Conservation (phyloP, 306 rosid species). For the Quercus bicolor region DNA sequence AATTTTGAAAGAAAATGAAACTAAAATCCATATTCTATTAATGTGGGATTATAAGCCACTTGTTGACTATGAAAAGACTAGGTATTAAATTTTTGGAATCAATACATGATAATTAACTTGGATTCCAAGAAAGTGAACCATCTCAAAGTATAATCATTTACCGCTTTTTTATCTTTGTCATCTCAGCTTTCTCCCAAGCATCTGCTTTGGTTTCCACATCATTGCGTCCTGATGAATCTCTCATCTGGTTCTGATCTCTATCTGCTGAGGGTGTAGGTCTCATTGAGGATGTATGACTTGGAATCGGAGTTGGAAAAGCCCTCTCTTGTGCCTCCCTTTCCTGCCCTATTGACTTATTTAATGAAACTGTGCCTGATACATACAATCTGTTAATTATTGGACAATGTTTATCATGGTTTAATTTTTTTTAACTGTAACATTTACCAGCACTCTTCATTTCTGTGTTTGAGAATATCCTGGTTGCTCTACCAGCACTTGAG, state of each 20-base stretch:
- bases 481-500: constrained; percentile 24
- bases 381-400: constrained; percentile 15
- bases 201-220: constrained; percentile 33
- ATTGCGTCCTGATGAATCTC: constrained; percentile 2
- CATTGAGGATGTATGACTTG: constrained; percentile 26
- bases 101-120: no score
- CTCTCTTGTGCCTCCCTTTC: constrained; percentile 28
- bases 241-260: constrained; percentile 23
- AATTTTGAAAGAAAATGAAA: not conserved
- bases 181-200: constrained; percentile 54
- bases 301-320: constrained; percentile 21
- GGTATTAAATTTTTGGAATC: not conserved
- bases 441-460: constrained; percentile 30
- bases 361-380: constrained; percentile 41
- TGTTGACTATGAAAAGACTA: no score
- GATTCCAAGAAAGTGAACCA: not conserved
- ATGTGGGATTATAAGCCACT: not conserved
- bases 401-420: not conserved
- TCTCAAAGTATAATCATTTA: constrained; percentile 7
- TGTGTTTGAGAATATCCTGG: constrained; percentile 29
- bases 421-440: not conserved
- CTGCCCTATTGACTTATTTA: constrained; percentile 30
- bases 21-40: not conserved
- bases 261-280: constrained; percentile 24
- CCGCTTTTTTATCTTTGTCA: constrained; percentile 48